Base-by-base conservation (phyloP, 2,329 filamentous ascomycete genomes). In the Dichotomopilus funicola region DNA sequence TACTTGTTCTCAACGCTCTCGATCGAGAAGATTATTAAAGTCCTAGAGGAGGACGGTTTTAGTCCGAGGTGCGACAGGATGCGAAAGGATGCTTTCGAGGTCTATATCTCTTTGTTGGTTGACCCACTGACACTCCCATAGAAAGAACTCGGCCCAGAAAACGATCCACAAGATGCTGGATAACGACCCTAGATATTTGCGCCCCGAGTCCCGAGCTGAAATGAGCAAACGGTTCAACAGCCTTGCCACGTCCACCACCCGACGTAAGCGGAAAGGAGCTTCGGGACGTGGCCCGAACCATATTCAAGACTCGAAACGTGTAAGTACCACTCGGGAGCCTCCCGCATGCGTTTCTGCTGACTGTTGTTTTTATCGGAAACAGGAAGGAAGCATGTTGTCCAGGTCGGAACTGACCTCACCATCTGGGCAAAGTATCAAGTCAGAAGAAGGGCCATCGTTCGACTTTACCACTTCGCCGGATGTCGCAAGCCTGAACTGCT, bases 81-180 rank as follows among this genome's bases (percentile, higher is more conserved):
- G 19, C 19, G 3, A 27, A 27, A 27, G 19, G 19, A 27, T 27
- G 19, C 19, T 27, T 27, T 27, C 19, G 19, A 27, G 19, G 19
- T 27, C 19, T 27, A 27, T 27, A 27, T 27, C 19, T 27, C 19
- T 3, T 27, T 27, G 19, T 3, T 27, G 19, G 19, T 27, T 27
- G 19, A 27, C 19, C 19, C 19, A 27, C 56, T 58, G 53, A 61
- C 44, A 11, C 33, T 36, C 13, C 41, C 42, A 56, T 55, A 81
- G 79, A 40, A 77, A 77, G 62, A 80, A 82, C 61, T 82, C 80
- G 34, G 79, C 77, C 37, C 79, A 80, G 63, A 83, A 83, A 68
- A 80, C 77, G 27, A 75, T 83, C 60, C 78, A 78, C 53, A 70
- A 72, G 6, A 74, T 81, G 58, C 73, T 83, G 36, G 80, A 81